Base-by-base conservation (phyloP, 2,329 filamentous ascomycete species). In the Fusarium succisae region DNA sequence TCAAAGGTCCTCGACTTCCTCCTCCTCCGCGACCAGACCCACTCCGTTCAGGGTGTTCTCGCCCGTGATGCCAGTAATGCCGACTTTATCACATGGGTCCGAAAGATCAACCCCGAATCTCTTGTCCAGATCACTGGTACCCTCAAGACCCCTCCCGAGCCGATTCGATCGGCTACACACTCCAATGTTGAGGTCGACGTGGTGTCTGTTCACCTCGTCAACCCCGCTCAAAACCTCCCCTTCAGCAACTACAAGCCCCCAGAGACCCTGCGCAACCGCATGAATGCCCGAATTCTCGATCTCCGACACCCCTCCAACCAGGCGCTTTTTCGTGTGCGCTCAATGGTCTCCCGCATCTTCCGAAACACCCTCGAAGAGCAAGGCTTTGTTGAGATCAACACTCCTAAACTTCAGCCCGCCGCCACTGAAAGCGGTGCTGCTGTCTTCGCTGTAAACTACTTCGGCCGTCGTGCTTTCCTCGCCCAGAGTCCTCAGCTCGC, bases 391-490 rank as follows among this genome's bases (percentile, higher is more conserved):
- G 95, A 98, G 82, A 98, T 98, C 69, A 94, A 98, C 80, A 97
- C 94, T 0, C 95, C 95, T 5, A 98, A 98, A 84, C 86, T 98
- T 48, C 94, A 97, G 85, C 94, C 94, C 4, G 92, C 93, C 18
- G 95, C 95, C 3, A 97, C 95, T 2, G 95, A 98, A 82, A 97
- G 94, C 53, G 95, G 95, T 53, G 92, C 95, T 20, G 94, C 94
- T 73, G 95, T 98, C 10, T 98, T 98, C 87, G 91, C 94, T 80
- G 90, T 97, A 55, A 93, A 96, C 79, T 98, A 98, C 84, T 98
- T 98, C 84, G 93, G 91, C 37, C 91, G 95, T 59, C 90, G 90
- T 26, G 95, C 95, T 7, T 98, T 96, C 85, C 85, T 98, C 20
- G 95, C 95, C 0, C 95, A 98, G 84, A 97, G 94, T 70, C 95